Evolutionary conservation across 768 basidiomycete species (phyloP).

Genomic region (Peribolospora kevripleyi): DNA sequence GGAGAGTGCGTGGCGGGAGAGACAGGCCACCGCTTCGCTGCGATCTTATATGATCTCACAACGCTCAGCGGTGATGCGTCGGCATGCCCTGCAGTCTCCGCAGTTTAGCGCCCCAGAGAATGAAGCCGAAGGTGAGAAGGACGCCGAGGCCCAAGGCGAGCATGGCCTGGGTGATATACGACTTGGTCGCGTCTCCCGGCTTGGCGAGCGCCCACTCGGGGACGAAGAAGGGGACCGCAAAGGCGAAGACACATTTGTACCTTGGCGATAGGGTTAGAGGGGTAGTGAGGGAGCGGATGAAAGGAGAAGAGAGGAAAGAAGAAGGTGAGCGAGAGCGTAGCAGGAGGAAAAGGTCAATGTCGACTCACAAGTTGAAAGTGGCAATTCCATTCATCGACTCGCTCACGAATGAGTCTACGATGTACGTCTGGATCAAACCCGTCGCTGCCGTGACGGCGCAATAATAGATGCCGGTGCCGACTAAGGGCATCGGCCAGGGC

Average conservation of each 20-base stretch:
- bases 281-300: too few relatives aligned
- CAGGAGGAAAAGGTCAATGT: too few relatives aligned
- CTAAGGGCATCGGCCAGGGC: conserved; percentile 11
- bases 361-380: conserved; percentile 10
- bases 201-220: conserved; percentile 5
- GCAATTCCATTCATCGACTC: conserved; percentile 12
- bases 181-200: conserved; percentile 1
- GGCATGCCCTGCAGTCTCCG: conserved; percentile 12
- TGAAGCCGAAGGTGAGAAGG: conserved; percentile 4
- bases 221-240: conserved; percentile 9
- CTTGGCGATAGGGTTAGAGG: too few relatives aligned
- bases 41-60: too few relatives aligned
- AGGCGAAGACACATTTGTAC: conserved; percentile 13
- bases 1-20: too few relatives aligned
- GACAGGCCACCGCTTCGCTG: too few relatives aligned
- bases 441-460: conserved; percentile 11
- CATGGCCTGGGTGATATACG: conserved; percentile 9
- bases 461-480: conserved; percentile 11
- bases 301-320: too few relatives aligned
- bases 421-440: conserved; percentile 12
- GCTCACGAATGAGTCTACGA: conserved; percentile 12
- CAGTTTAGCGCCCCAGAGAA: conserved; percentile 10
- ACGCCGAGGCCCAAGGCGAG: conserved; percentile 9
- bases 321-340: too few relatives aligned
- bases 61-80: too few relatives aligned